Evolutionary conservation across 768 basidiomycete species (phyloP).

Genomic region (Suillus subalutaceus): DNA sequence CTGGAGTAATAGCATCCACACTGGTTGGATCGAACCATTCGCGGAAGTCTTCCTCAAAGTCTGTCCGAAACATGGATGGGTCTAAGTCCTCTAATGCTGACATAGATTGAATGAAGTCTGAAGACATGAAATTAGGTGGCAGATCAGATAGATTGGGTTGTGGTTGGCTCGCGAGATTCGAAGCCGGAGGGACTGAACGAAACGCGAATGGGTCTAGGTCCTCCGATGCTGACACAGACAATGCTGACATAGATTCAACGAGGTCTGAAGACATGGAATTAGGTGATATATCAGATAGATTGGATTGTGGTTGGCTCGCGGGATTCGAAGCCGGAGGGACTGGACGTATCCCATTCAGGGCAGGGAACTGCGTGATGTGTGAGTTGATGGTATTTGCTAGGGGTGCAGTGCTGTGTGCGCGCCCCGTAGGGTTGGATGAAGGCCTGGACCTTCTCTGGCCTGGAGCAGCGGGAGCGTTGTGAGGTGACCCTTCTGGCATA

Average conservation of each 20-base stretch:
- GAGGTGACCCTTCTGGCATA: no score
- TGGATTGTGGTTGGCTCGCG: constrained; percentile 20
- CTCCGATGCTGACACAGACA: constrained; percentile 29
- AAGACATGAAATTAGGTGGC: constrained; percentile 23
- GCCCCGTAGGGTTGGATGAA: no score
- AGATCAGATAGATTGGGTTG: constrained; percentile 25
- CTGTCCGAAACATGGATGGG: constrained; percentile 41
- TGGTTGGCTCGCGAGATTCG: constrained; percentile 24
- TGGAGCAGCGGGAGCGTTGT: no score
- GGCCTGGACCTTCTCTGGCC: no score
- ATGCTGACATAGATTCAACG: constrained; percentile 43
- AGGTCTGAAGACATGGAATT: constrained; percentile 39
- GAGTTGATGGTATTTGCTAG: no score
- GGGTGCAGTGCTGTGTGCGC: no score
- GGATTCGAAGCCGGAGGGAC: constrained; percentile 28
- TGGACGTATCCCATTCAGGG: constrained; percentile 33
- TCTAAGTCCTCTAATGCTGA: constrained; percentile 45
- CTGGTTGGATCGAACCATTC: constrained; percentile 69
- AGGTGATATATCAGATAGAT: background rate
- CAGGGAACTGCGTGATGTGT: constrained; percentile 19
- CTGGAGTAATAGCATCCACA: no score
- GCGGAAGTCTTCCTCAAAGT: constrained; percentile 73
- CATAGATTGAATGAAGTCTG: constrained; percentile 51
- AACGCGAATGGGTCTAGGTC: constrained; percentile 41
- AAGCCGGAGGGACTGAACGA: constrained; percentile 33